Evolutionary conservation across 1,284 basidiomycete genomes (phyloP), one percentile per base, ranked within the genome.

Genomic region (Trichosporon sp.): DNA sequence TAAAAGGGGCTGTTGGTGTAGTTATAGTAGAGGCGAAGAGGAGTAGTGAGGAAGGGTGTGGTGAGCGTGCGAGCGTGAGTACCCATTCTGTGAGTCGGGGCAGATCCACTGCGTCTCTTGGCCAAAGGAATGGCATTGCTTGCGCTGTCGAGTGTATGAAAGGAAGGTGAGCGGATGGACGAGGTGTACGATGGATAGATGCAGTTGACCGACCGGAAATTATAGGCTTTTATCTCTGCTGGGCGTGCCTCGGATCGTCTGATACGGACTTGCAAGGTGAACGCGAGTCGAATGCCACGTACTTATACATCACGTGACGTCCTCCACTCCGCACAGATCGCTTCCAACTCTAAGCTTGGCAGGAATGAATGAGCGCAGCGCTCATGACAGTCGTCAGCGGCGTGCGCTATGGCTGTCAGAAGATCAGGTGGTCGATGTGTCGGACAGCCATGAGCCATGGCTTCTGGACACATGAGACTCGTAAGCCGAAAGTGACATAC

Each of bases 1-100:
- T 77, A 77, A 74, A 74, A 69, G 69, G 67, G 74, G 73, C 73
- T 66, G 67, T 34, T 37, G 34, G 34, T 27, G 25, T 3, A 49
- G 31, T 57, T 46, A 44, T 44, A 29, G 59, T 37, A 21, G 60
- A 14, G 34, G 36, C 52, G 44, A 62, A 21, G 44, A 60, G 40
- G 21, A 29, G 25, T 29, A 56, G 16, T 56, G 59, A 32, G 34
- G 49, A 52, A 46, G 40, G 31, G 27, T 58, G 40, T 23, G 60
- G 25, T 9, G 34, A 59, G 37, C 14, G 57, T 27, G 23, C 29
- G 32, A 3, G 56, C 21, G 19, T 10, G 34, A 44, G 37, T 44
- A 44, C 8, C 9, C 21, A 44, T 19, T 16, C 10, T 33, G 58
- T 59, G 44, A 34, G 23, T 33, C 29, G 21, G 14, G 25, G 13